A percentile compares a stretch with the other conserved stretches of the same genome.
Evolutionary conservation across 371 early-diverging fungal species (phyloP).

Genomic region (Actinomucor elegans): DNA sequence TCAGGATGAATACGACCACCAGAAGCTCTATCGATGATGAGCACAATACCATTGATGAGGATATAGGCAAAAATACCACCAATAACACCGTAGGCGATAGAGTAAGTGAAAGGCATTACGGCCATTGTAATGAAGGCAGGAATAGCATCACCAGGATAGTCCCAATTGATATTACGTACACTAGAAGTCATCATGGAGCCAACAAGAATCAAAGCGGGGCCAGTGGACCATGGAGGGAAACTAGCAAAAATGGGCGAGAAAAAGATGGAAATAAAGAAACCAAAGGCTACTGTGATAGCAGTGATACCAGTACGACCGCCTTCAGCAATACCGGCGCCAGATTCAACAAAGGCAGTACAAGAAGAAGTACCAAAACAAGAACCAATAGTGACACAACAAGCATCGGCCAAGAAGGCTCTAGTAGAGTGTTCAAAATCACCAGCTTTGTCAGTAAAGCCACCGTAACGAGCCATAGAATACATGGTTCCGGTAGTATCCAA

Average conservation of each 20-base stretch:
- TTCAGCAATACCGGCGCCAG: slow-evolving; percentile 80
- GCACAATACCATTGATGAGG: slow-evolving; percentile 57
- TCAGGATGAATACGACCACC: slow-evolving; percentile 53
- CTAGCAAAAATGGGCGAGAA: slow-evolving; percentile 84
- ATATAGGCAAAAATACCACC: slow-evolving; percentile 65
- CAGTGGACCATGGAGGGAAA: slow-evolving; percentile 85
- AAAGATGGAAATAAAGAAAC: slow-evolving; percentile 76
- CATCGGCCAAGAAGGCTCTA: slow-evolving; percentile 73
- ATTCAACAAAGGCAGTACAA: slow-evolving; percentile 77
- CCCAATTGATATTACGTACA: slow-evolving; percentile 74
- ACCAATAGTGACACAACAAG: slow-evolving; percentile 63
- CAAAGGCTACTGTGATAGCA: slow-evolving; percentile 65
- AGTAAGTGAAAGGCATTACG: slow-evolving; percentile 77
- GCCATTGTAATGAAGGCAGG: slow-evolving; percentile 79
- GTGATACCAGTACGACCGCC: slow-evolving; percentile 82
- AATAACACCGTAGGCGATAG: slow-evolving; percentile 71
- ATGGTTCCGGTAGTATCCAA: slow-evolving; percentile 79
- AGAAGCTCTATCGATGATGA: slow-evolving; percentile 46
- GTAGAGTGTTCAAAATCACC: slow-evolving; percentile 80
- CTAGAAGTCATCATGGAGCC: slow-evolving; percentile 78
- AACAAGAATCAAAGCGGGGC: slow-evolving; percentile 75
- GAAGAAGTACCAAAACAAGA: slow-evolving; percentile 74
- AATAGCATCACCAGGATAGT: slow-evolving; percentile 73
- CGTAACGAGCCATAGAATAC: slow-evolving; percentile 79
- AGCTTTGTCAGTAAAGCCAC: slow-evolving; percentile 68